phyloP scores from a whole-genome alignment of 2,329 filamentous ascomycete genomes.

The Huntiella abstrusa region DNA sequence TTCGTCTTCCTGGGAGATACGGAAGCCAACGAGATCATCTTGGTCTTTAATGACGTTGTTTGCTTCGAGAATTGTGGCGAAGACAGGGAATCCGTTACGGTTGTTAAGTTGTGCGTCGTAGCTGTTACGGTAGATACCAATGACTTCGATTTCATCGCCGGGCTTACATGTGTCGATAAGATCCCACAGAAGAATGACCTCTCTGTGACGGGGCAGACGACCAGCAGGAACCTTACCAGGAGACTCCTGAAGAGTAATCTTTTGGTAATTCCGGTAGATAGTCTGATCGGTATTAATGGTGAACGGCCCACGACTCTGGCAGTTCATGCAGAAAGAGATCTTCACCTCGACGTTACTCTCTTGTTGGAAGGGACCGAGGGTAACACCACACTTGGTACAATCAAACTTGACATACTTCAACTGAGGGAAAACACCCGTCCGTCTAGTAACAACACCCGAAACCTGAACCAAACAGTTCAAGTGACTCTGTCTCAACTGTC shows the following conservation, averaged over 20 bases:
- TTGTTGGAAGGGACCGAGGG: slow-evolving; percentile 89
- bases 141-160: slow-evolving; percentile 93
- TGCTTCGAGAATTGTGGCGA: slow-evolving; percentile 91
- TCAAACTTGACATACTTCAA: slow-evolving; percentile 98
- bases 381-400: slow-evolving; percentile 80
- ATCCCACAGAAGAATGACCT: slow-evolving; percentile 92
- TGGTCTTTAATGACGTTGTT: slow-evolving; percentile 96
- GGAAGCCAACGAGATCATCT: slow-evolving; percentile 91
- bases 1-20: slow-evolving; percentile 87
- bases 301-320: slow-evolving; percentile 87
- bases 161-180: slow-evolving; percentile 93
- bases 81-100: slow-evolving; percentile 95
- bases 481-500: slow-evolving; percentile 85
- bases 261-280: slow-evolving; percentile 96
- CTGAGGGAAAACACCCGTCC: slow-evolving; percentile 91
- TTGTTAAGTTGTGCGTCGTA: slow-evolving; percentile 97
- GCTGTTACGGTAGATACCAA: slow-evolving; percentile 93
- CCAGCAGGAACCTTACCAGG: slow-evolving; percentile 92
- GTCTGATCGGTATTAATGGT: slow-evolving; percentile 94
- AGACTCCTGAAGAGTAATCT: slow-evolving; percentile 89
- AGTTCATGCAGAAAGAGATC: slow-evolving; percentile 90
- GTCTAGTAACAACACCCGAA: slow-evolving; percentile 82
- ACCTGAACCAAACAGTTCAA: slow-evolving; percentile 91
- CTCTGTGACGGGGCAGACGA: slow-evolving; percentile 76
- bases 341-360: slow-evolving; percentile 94